Percentiles rank a stretch among this genome's conserved stretches.
These are phyloP conservation scores for Sporisorium iseilematis-ciliati DNA, from an alignment of 1,284 basidiomycete genomes.

Conservation along the genomic window DNA sequence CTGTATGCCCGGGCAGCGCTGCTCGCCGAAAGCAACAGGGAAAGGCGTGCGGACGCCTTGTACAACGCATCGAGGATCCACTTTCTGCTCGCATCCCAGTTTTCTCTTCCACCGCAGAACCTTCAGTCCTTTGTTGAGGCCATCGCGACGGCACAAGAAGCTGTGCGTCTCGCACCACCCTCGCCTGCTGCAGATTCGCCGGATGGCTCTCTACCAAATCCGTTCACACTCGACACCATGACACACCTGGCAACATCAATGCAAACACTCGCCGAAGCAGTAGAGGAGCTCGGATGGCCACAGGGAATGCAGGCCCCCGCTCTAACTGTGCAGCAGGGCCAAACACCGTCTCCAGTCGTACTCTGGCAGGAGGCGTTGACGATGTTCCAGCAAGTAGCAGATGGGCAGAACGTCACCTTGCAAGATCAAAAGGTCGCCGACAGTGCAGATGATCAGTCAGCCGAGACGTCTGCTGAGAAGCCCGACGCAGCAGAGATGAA, in stretches of 20 bases:
- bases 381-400: conserved; percentile 27
- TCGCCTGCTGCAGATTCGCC: neutral
- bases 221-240: conserved; percentile 51
- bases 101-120: conserved; percentile 43
- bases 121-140: conserved; percentile 30
- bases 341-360: neutral
- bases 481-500: neutral
- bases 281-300: conserved; percentile 51
- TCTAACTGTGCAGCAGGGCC: neutral
- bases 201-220: conserved; percentile 30
- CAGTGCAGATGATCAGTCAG: neutral
- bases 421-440: conserved; percentile 28
- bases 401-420: conserved; percentile 31
- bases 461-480: neutral
- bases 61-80: conserved; percentile 51
- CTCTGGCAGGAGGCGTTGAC: conserved; percentile 38
- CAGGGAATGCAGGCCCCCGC: conserved; percentile 9
- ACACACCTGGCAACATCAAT: conserved; percentile 41
- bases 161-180: conserved; percentile 34
- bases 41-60: conserved; percentile 33
- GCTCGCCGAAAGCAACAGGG: conserved; percentile 16
- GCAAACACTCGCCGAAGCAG: conserved; percentile 48
- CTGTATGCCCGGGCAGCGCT: conserved; percentile 37
- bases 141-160: conserved; percentile 25
- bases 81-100: conserved; percentile 53